Percentiles rank a stretch among this genome's conserved stretches.
phyloP scores from a whole-genome alignment of 345 rosid species.

The Gossypium bickii region DNA sequence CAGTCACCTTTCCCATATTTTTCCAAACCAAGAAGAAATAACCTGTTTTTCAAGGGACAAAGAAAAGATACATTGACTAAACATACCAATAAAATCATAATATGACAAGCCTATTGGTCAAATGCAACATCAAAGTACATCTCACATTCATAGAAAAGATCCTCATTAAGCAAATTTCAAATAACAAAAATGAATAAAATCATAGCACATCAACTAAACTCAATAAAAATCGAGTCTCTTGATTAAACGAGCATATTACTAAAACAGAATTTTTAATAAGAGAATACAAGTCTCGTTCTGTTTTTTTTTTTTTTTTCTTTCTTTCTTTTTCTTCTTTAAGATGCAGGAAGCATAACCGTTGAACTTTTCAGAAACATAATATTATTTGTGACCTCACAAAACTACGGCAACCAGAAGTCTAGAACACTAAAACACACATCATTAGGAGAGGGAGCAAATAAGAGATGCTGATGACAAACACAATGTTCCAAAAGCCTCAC shows the following conservation, averaged over 20 bases:
- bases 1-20: constrained; percentile 97
- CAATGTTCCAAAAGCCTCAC: background rate
- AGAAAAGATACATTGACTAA: constrained; percentile 8
- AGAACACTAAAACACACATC: background rate
- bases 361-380: background rate
- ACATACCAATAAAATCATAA: constrained; percentile 3
- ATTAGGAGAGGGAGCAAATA: background rate
- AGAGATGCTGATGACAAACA: background rate
- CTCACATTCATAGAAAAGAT: background rate
- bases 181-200: background rate
- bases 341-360: background rate
- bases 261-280: background rate
- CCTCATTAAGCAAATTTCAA: background rate
- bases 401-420: background rate
- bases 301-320: background rate
- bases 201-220: background rate
- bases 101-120: background rate
- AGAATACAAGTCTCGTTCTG: background rate
- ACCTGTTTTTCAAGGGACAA: constrained; percentile 39
- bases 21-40: constrained; percentile 95
- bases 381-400: background rate
- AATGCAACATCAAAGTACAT: background rate
- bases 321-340: background rate
- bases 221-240: background rate
- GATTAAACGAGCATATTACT: background rate